A percentile compares a stretch with the other conserved stretches of the same genome.
Conservation (phyloP, 2,329 filamentous ascomycete species). For the Fusarium sp. region DNA sequence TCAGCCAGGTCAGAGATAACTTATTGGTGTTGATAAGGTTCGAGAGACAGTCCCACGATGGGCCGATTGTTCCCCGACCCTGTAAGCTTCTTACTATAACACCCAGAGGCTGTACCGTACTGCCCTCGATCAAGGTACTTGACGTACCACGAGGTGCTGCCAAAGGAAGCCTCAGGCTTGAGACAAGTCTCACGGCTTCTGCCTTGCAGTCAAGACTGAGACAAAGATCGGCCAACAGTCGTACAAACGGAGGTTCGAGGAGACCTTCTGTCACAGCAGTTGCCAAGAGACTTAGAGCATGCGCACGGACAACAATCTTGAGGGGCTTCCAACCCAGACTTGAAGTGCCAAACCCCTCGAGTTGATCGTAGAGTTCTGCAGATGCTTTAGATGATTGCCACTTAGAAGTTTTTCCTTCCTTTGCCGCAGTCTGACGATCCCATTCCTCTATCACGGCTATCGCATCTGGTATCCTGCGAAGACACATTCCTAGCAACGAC, state of each 20-base stretch:
- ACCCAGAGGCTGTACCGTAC: slow-evolving; percentile 34
- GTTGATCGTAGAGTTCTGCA: slow-evolving; percentile 47
- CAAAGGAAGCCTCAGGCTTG: slow-evolving; percentile 22
- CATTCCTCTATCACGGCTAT: slow-evolving; percentile 47
- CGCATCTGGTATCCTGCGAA: slow-evolving; percentile 45
- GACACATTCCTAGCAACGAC: slow-evolving; percentile 50
- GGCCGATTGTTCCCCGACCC: slow-evolving; percentile 3
- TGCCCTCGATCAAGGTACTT: slow-evolving; percentile 28
- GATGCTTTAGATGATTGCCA: slow-evolving; percentile 43
- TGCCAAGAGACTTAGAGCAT: slow-evolving; percentile 44
- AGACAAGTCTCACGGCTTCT: slow-evolving; percentile 43
- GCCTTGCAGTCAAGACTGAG: slow-evolving; percentile 37
- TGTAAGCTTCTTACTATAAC: slow-evolving; percentile 27
- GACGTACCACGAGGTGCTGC: slow-evolving; percentile 22
- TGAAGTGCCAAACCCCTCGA: slow-evolving; percentile 45
- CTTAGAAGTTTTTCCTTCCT: slow-evolving; percentile 34
- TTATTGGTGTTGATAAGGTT: slow-evolving; percentile 28
- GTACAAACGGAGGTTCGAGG: slow-evolving; percentile 42
- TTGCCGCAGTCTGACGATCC: slow-evolving; percentile 40
- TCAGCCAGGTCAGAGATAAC: slow-evolving; percentile 40
- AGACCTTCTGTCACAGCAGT: slow-evolving; percentile 45
- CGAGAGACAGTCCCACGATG: slow-evolving; percentile 38
- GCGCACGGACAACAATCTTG: slow-evolving; percentile 46
- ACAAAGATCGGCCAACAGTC: slow-evolving; percentile 45
- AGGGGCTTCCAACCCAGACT: slow-evolving; percentile 48